Conservation (phyloP, 306 rosid genomes). For the Acacia crassicarpa region DNA sequence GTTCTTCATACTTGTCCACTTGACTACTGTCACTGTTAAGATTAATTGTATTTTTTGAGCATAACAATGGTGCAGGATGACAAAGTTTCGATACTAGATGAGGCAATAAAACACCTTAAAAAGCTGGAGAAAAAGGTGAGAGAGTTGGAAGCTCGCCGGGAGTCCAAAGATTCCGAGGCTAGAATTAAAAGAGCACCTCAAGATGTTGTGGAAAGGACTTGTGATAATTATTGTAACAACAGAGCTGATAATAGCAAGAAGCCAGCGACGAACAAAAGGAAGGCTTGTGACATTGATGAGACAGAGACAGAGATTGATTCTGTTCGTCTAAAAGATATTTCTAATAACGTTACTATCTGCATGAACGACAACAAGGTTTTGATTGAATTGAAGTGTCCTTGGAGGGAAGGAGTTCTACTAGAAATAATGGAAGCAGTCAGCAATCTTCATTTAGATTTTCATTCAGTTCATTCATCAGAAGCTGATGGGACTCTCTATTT, state of each 20-base stretch:
- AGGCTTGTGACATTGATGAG: conserved; percentile 57
- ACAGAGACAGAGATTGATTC: conserved; percentile 39
- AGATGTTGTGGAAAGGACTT: conserved; percentile 62
- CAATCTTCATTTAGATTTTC: conserved; percentile 58
- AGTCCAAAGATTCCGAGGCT: conserved; percentile 37
- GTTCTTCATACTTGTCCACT: conserved; percentile 13
- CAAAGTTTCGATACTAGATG: conserved; percentile 80
- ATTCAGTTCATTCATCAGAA: conserved; percentile 74
- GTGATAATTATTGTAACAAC: conserved; percentile 55
- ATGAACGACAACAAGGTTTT: conserved; percentile 48
- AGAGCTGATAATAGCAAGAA: conserved; percentile 48
- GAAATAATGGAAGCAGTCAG: conserved; percentile 73
- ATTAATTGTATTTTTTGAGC: not conserved
- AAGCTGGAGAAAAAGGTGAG: conserved; percentile 71
- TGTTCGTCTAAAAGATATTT: conserved; percentile 30
- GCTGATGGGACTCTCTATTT: conserved; percentile 58
- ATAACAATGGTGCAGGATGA: conserved; percentile 61
- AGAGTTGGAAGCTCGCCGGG: conserved; percentile 58
- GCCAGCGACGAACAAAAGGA: conserved; percentile 63
- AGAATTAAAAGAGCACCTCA: conserved; percentile 51
- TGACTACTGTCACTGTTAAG: conserved; percentile 11
- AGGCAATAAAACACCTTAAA: conserved; percentile 68
- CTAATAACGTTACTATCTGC: conserved; percentile 43
- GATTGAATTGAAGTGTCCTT: conserved; percentile 62
- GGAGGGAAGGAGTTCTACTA: conserved; percentile 58